Conservation (phyloP, 495 filamentous ascomycete species). For the Daldinia vernicosa region DNA sequence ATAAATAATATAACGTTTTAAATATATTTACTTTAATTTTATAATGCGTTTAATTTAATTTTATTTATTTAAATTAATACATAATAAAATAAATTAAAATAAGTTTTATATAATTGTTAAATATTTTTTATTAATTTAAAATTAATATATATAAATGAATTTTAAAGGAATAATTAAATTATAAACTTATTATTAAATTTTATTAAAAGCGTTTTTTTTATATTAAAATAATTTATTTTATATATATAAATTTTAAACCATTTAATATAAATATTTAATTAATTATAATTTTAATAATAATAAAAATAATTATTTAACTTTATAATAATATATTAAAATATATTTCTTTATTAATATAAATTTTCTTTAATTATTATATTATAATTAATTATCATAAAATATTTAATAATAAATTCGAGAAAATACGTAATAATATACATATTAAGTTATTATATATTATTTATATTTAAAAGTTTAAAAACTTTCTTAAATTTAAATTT, state of each 20-base stretch:
- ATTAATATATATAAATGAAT: too few species aligned
- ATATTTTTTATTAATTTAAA: too few species aligned
- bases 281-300: background rate
- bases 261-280: background rate
- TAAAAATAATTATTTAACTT: background rate
- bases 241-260: background rate
- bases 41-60: too few species aligned
- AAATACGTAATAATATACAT: background rate
- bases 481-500: background rate
- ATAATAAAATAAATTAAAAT: background rate
- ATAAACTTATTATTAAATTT: background rate
- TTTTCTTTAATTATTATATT: background rate
- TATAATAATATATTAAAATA: too few species aligned
- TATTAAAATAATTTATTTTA: background rate
- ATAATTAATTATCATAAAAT: background rate
- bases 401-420: background rate
- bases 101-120: background rate
- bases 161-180: background rate
- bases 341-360: background rate
- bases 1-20: too few species aligned
- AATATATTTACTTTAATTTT: too few species aligned
- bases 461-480: background rate
- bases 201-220: background rate
- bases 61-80: background rate
- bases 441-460: background rate